phyloP scores from a whole-genome alignment of 2,329 filamentous ascomycete species.

The Sporothrix mexicana region DNA sequence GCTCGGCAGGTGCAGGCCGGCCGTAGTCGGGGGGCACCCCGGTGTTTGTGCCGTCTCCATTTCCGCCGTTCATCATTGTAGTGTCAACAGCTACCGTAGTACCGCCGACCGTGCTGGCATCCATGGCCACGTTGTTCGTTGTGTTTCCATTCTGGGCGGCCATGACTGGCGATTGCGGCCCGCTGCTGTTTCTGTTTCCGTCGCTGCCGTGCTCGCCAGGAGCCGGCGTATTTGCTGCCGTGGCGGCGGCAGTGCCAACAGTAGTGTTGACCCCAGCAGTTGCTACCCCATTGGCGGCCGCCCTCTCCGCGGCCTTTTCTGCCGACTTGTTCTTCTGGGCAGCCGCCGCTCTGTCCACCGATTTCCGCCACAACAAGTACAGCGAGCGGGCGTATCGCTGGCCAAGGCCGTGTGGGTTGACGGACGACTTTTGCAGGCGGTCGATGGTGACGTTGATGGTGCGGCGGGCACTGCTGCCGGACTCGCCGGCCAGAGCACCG shows the following conservation, averaged over 20 bases:
- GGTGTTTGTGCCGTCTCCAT: background rate
- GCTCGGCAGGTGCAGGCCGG: background rate
- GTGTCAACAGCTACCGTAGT: background rate
- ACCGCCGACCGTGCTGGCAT: background rate
- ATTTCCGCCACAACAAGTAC: slow-evolving; percentile 63
- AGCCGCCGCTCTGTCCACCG: slow-evolving; percentile 21
- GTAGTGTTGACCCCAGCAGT: background rate
- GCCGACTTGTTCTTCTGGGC: slow-evolving; percentile 25
- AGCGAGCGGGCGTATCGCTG: slow-evolving; percentile 66
- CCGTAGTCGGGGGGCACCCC: background rate
- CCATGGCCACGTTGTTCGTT: background rate
- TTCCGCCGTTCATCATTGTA: background rate
- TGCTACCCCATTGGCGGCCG: background rate
- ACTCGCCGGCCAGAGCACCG: slow-evolving; percentile 61
- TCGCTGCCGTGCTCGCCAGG: background rate
- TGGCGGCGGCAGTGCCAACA: background rate
- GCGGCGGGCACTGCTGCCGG: slow-evolving; percentile 61
- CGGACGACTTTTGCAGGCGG: slow-evolving; percentile 63
- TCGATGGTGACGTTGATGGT: slow-evolving; percentile 65
- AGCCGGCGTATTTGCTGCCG: background rate
- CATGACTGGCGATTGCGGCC: background rate
- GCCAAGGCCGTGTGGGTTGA: slow-evolving; percentile 64
- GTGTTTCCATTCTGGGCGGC: background rate
- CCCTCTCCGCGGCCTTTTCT: background rate
- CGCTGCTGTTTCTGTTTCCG: background rate